Percentiles rank a stretch among this genome's conserved stretches.
Evolutionary conservation across 768 basidiomycete genomes (phyloP).

Genomic region (Saitozyma sp.): DNA sequence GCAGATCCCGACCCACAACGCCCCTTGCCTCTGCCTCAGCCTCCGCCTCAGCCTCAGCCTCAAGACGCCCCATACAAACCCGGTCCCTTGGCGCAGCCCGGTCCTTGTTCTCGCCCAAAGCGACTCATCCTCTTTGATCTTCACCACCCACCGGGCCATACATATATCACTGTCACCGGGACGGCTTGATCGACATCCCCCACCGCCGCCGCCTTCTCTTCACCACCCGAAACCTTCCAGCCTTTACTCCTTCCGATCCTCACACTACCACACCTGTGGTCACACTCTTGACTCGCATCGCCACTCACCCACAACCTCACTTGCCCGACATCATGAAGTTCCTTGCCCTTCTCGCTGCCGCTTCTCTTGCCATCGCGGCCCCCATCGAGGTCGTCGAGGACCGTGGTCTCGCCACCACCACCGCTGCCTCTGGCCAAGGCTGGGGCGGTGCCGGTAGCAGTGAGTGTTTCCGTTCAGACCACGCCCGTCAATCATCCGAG

Average conservation of each 20-base stretch:
- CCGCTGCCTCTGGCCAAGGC: conserved; percentile 15
- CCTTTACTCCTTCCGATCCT: neutral
- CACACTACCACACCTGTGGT: neutral
- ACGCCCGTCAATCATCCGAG: neutral
- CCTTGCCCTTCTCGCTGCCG: conserved; percentile 34
- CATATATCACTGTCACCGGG: no score
- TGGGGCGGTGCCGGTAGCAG: conserved; percentile 22
- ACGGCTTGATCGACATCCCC: neutral
- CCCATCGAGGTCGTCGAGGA: conserved; percentile 33
- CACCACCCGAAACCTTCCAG: conserved; percentile 1
- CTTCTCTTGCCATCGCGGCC: conserved; percentile 43
- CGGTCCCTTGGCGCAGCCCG: no score
- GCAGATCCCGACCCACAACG: no score
- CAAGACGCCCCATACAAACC: no score
- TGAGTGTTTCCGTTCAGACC: conserved; percentile 15
- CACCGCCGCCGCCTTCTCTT: neutral
- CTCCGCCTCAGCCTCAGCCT: no score
- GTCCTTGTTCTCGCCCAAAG: no score
- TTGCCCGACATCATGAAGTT: conserved; percentile 42
- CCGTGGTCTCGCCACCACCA: conserved; percentile 10
- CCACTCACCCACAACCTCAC: neutral
- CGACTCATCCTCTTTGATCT: no score
- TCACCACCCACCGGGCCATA: no score
- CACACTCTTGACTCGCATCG: neutral
- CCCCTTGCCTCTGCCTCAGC: no score